A percentile compares a stretch with the other conserved stretches of the same genome.
Conservation (phyloP, 2,329 filamentous ascomycete genomes). For the Amylocarpus encephaloides region DNA sequence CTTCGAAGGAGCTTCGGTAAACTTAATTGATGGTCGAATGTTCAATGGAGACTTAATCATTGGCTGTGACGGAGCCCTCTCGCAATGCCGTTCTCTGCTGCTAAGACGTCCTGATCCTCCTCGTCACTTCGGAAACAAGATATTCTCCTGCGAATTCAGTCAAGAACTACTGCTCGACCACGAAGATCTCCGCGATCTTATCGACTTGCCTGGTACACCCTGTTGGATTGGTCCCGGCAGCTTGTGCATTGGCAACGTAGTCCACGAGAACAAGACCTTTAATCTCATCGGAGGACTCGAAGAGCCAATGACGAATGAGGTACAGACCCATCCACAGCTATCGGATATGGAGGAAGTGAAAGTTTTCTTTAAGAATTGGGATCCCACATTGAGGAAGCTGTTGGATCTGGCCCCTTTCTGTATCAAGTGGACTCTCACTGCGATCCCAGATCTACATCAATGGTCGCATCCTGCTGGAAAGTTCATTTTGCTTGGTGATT, state of each 20-base stretch:
- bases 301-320: background rate
- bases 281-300: background rate
- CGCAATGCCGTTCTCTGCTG: background rate
- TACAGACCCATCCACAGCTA: background rate
- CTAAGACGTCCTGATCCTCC: background rate
- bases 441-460: background rate
- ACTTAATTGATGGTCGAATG: background rate
- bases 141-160: background rate
- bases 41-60: background rate
- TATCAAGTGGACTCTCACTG: constrained; percentile 4
- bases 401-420: background rate
- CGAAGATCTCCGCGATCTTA: background rate
- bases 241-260: background rate
- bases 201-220: background rate
- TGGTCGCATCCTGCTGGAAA: background rate
- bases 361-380: constrained; percentile 4
- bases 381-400: constrained; percentile 4
- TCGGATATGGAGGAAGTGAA: constrained; percentile 29
- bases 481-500: constrained; percentile 43
- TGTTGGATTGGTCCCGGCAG: background rate
- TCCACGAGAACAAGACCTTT: background rate
- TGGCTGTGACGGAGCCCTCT: background rate
- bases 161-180: background rate
- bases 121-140: background rate
- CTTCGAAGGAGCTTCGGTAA: background rate